A percentile compares a stretch with the other conserved stretches of the same genome.
Evolutionary conservation across 495 filamentous ascomycete species (phyloP).

Genomic region (Barbatosphaeria neglecta): DNA sequence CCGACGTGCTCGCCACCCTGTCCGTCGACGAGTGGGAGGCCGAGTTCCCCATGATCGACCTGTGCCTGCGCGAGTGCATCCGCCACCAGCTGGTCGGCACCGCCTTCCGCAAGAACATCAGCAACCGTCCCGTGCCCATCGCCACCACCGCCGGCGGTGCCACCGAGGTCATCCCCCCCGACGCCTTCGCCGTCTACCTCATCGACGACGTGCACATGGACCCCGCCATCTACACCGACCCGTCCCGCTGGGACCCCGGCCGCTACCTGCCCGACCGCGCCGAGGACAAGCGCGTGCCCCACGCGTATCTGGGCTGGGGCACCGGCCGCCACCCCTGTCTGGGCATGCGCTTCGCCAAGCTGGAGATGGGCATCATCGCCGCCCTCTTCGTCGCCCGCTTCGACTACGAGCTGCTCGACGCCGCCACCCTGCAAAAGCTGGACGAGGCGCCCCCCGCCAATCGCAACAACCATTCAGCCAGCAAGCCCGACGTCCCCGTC

Average conservation of each 20-base stretch:
- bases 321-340: constrained; percentile 30
- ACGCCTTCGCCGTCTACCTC: constrained; percentile 24
- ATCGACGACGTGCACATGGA: constrained; percentile 28
- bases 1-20: constrained; percentile 24
- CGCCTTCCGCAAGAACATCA: constrained; percentile 24
- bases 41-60: constrained; percentile 32
- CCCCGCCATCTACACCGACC: constrained; percentile 29
- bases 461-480: constrained; percentile 5
- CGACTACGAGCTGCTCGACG: constrained; percentile 16
- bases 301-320: constrained; percentile 35
- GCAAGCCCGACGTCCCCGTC: constrained; percentile 7
- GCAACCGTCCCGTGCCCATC: constrained; percentile 21
- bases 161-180: constrained; percentile 31
- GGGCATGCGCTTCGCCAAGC: constrained; percentile 26
- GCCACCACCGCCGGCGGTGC: constrained; percentile 12
- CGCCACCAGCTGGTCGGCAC: constrained; percentile 20
- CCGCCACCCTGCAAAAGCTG: constrained; percentile 2
- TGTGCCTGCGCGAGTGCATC: constrained; percentile 33
- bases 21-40: constrained; percentile 32
- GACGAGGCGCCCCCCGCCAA: background rate
- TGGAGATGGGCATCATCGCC: constrained; percentile 33
- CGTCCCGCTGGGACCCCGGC: constrained; percentile 29
- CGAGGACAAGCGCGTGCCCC: constrained; percentile 29
- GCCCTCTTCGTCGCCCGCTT: constrained; percentile 27
- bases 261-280: constrained; percentile 28